Percentiles rank a stretch among this genome's conserved stretches.
Evolutionary conservation across 768 basidiomycete genomes (phyloP).

Genomic region (Melanogaster broomeanus): DNA sequence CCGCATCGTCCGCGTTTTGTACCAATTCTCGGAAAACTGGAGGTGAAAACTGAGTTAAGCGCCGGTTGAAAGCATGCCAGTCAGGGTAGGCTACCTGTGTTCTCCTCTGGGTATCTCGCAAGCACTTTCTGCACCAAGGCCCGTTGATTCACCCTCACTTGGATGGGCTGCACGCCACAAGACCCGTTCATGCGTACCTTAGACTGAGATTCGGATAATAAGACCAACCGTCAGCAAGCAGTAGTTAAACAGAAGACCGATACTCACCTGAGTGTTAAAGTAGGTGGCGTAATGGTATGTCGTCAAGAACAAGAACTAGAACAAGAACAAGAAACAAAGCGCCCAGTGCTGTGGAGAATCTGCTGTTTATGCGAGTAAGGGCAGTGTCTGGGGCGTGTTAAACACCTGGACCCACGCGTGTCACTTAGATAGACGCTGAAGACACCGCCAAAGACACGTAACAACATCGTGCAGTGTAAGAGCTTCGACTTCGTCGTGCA

Average conservation of each 20-base stretch:
- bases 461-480: not conserved
- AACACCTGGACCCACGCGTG: not conserved
- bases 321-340: not conserved
- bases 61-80: not conserved
- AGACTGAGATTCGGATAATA: not conserved
- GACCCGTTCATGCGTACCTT: not conserved
- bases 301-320: not conserved
- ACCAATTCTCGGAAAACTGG: slow-evolving; percentile 50
- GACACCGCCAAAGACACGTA: too few relatives aligned
- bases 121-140: slow-evolving; percentile 18
- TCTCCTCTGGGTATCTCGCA: slow-evolving; percentile 17
- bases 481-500: not conserved
- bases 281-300: not conserved
- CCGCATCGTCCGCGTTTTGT: slow-evolving; percentile 56
- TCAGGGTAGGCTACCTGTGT: slow-evolving; percentile 8
- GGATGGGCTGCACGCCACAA: not conserved
- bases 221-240: not conserved
- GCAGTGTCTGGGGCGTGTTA: not conserved
- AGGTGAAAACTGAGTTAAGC: not conserved
- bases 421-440: not conserved
- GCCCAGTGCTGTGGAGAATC: not conserved
- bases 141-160: slow-evolving; percentile 14
- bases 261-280: not conserved
- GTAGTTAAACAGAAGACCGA: not conserved
- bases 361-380: not conserved